Evolutionary conservation across 1,139 yeast species (phyloP).

Genomic region (Debaryomyces sp.): DNA sequence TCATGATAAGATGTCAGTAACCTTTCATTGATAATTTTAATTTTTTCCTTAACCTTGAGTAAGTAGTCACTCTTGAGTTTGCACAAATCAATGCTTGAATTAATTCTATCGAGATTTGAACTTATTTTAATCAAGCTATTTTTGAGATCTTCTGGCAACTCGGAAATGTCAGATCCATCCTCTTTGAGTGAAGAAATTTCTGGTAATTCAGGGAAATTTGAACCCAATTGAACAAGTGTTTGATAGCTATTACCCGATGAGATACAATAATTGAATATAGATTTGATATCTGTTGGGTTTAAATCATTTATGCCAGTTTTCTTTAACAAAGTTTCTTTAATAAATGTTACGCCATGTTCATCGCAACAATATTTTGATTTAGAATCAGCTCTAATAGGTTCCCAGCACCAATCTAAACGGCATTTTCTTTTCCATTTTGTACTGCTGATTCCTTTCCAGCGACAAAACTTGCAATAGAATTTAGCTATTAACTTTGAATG

Average conservation of each 20-base stretch:
- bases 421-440: constrained; percentile 80
- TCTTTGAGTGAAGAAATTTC: constrained; percentile 32
- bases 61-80: constrained; percentile 25
- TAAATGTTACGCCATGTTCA: constrained; percentile 68
- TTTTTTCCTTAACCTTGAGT: constrained; percentile 35
- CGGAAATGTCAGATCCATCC: constrained; percentile 29
- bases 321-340: constrained; percentile 32
- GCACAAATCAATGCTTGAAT: constrained; percentile 20
- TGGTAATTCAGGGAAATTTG: constrained; percentile 42
- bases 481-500: constrained; percentile 61
- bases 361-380: constrained; percentile 73
- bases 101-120: constrained; percentile 24
- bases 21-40: constrained; percentile 41
- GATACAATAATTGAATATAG: constrained; percentile 16
- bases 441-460: constrained; percentile 43
- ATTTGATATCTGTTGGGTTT: constrained; percentile 22
- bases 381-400: constrained; percentile 48
- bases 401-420: constrained; percentile 58
- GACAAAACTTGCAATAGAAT: constrained; percentile 78
- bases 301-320: constrained; percentile 21
- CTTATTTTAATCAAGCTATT: constrained; percentile 22
- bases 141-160: constrained; percentile 34
- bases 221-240: constrained; percentile 29
- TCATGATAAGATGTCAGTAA: not conserved
- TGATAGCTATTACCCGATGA: constrained; percentile 14